Conservation (phyloP, 805 yeast species). For the Candida sakaeoensis region DNA sequence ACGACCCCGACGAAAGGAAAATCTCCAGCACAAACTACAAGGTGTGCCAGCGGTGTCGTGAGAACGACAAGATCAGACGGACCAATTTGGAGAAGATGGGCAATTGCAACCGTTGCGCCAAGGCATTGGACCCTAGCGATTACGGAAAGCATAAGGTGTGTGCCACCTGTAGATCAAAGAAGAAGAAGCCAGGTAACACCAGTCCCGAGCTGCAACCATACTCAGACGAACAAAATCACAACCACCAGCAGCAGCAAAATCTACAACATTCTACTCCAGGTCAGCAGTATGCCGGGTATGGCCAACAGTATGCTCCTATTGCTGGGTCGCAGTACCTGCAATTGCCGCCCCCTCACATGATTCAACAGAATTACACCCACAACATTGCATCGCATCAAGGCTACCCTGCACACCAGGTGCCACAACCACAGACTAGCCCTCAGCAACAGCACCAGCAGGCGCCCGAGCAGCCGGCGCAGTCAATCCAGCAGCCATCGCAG, state of each 20-base stretch:
- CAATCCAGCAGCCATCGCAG: too few relatives aligned
- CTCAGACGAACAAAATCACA: neutral
- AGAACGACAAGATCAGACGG: slow-evolving; percentile 56
- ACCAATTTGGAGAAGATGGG: slow-evolving; percentile 54
- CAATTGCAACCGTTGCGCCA: slow-evolving; percentile 61
- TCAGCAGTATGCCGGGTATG: neutral
- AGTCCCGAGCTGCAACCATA: slow-evolving; percentile 1
- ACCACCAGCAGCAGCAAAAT: slow-evolving; percentile 1
- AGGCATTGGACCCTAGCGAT: slow-evolving; percentile 42
- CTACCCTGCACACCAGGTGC: slow-evolving; percentile 11
- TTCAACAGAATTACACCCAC: neutral
- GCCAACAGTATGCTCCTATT: neutral
- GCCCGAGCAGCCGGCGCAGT: too few relatives aligned
- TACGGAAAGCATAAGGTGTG: slow-evolving; percentile 57
- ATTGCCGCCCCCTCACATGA: slow-evolving; percentile 4
- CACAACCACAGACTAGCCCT: slow-evolving; percentile 8
- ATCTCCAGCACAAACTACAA: slow-evolving; percentile 40
- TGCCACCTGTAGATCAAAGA: slow-evolving; percentile 47
- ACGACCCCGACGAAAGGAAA: neutral
- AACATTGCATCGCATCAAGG: slow-evolving; percentile 6
- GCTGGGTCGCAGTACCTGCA: neutral
- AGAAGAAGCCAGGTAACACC: slow-evolving; percentile 33
- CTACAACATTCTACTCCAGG: neutral
- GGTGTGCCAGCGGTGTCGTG: slow-evolving; percentile 65
- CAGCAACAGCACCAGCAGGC: slow-evolving; percentile 2